Evolutionary conservation across 305 asterid genomes (phyloP), one percentile per base, ranked within the genome.

Genomic region (Rubia peregrina): DNA sequence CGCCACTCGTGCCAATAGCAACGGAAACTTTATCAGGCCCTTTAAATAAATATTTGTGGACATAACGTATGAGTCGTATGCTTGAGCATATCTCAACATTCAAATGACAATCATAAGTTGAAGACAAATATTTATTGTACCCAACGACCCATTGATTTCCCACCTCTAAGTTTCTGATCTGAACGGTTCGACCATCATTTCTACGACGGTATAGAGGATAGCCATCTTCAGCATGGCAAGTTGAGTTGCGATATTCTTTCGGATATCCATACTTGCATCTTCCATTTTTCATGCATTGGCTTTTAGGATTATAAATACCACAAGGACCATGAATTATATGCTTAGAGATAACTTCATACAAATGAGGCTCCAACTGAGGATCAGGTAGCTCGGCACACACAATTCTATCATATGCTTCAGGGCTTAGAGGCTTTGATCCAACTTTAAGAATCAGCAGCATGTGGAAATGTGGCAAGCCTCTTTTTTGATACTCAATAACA

Each of bases 401-500:
- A 26, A 71, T 9, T 2, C 62, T 11, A 44, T 71, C 61, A 26
- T 26, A 71, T 1, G 60, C 60, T 8, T 19, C 59, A 0, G 19
- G 9, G 2, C 38, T 44, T 0, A 43, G 10, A 0, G 33, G 13
- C 4, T 71, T 71, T 4, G 11, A 26, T 2, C 33, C 13, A 6
- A 36, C 21, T 5, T 30, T 21, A 2, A 43, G 9, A 11, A 70
- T 56, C 0, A 70, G 1, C 0, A 70, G 13, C 7, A 70, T 17
- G 21, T 56, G 73, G n/a, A 41, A 63, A 55, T 70, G 66, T 4
- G 57, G 73, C 7, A 70, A 14, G 0, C 73, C 66, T 21, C 73
- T 2, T 6, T 61, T 61, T 11, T 61, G 43, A 14, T 21, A 61
- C 9, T 61, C 65, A 0, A 30, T 61, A 7, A 26, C 65, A 61